Conservation (phyloP, 108 stramenopile genomes). For the Nitzschia putrida region DNA sequence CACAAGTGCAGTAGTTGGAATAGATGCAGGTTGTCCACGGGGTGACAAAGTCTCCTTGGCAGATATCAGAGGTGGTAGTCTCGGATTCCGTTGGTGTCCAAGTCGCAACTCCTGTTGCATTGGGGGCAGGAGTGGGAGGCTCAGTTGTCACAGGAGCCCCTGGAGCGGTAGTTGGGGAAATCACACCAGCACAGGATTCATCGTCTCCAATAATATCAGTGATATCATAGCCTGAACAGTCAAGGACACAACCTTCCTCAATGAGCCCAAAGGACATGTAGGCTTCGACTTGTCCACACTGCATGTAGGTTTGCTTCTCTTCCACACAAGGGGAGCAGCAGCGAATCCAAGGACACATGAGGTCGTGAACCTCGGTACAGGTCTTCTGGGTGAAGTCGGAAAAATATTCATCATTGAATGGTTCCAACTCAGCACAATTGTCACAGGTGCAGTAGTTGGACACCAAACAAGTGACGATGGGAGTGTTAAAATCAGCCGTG, state of each 20-base stretch:
- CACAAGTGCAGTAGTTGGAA: background rate
- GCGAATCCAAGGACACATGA: background rate
- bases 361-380: constrained; percentile 1
- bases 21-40: background rate
- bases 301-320: background rate
- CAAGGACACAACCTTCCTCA: background rate
- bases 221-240: background rate
- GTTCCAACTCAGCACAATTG: background rate
- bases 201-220: background rate
- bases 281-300: background rate
- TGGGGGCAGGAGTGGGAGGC: no score
- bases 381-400: no score
- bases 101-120: no score
- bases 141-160: no score
- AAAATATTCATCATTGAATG: no score
- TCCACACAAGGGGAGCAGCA: background rate
- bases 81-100: no score
- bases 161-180: no score
- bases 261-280: background rate
- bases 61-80: background rate
- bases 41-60: background rate
- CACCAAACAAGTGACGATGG: background rate
- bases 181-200: background rate
- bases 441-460: background rate
- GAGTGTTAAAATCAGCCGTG: background rate